These are phyloP conservation scores for Manihot esculenta DNA, from an alignment of 441 rosid species.

Conservation along the genomic window DNA sequence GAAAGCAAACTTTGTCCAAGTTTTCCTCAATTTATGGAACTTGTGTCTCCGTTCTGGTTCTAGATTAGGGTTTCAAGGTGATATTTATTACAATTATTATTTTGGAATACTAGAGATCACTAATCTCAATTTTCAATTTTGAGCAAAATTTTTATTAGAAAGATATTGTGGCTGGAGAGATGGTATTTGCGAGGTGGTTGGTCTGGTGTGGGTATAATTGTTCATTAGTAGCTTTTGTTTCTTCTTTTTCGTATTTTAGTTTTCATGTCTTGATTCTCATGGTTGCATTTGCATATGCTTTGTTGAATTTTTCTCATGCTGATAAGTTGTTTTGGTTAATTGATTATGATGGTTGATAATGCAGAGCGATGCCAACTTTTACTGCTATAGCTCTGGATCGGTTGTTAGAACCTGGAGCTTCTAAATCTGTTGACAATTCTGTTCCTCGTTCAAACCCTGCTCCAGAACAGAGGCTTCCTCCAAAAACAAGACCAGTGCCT, in stretches of 20 bases:
- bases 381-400: conserved; percentile 81
- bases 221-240: neutral
- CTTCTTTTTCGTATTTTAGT: neutral
- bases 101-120: neutral
- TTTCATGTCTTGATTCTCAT: no score
- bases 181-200: no score
- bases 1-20: neutral
- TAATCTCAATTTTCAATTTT: neutral
- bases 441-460: conserved; percentile 28
- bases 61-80: neutral
- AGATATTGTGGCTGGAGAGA: neutral
- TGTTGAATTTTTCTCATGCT: no score
- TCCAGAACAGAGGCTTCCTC: conserved; percentile 32
- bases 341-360: conserved; percentile 24
- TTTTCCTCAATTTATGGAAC: neutral
- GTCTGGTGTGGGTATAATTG: neutral
- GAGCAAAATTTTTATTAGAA: conserved; percentile 1
- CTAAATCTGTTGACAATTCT: conserved; percentile 53
- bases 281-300: neutral
- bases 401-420: conserved; percentile 73
- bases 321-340: neutral
- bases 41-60: neutral
- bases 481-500: conserved; percentile 31
- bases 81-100: neutral
- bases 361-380: conserved; percentile 92